A percentile compares a stretch with the other conserved stretches of the same genome.
These are phyloP conservation scores for Inga oerstediana DNA, from an alignment of 306 rosid genomes.

Conservation along the genomic window DNA sequence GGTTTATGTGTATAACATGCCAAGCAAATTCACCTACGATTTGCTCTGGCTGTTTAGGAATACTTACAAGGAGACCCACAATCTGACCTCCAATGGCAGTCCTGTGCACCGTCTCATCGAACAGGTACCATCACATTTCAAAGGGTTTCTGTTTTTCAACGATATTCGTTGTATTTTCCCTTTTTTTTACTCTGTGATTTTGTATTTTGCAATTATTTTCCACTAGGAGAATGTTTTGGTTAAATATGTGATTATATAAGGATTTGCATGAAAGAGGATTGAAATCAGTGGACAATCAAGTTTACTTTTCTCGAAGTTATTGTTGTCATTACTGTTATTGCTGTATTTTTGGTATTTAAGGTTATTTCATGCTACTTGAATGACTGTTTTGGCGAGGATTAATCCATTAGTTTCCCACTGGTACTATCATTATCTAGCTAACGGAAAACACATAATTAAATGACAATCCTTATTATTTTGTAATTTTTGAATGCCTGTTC, in stretches of 20 bases:
- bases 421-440: not conserved
- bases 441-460: not conserved
- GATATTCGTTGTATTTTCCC: not conserved
- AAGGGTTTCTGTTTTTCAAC: not conserved
- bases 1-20: constrained; percentile 93
- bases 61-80: constrained; percentile 65
- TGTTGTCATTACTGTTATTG: not conserved
- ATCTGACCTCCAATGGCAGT: constrained; percentile 95
- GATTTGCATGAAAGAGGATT: not conserved
- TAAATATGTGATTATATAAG: not conserved
- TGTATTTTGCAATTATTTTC: not conserved
- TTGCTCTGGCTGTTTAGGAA: constrained; percentile 68
- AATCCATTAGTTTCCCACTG: not conserved
- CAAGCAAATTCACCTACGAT: constrained; percentile 78
- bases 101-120: constrained; percentile 95
- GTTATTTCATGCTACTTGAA: not conserved
- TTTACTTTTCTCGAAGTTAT: not conserved
- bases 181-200: not conserved
- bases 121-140: constrained; percentile 51
- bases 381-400: not conserved
- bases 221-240: not conserved
- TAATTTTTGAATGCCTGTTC: not conserved
- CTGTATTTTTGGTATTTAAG: not conserved
- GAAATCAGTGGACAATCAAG: not conserved
- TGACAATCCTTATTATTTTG: not conserved